phyloP scores from a whole-genome alignment of 176 grass and related monocot species.

The Triticum dicoccoides region DNA sequence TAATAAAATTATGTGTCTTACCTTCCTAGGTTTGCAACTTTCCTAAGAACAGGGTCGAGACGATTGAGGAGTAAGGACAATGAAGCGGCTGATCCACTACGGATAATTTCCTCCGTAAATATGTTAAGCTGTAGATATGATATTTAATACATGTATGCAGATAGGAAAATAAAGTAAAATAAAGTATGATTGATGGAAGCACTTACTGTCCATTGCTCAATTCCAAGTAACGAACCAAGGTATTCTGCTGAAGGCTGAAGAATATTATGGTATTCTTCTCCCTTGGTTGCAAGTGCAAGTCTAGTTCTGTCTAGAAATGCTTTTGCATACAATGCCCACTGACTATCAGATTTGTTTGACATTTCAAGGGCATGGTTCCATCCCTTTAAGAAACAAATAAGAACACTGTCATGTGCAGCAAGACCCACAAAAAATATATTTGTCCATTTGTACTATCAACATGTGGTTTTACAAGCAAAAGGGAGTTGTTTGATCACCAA shows the following conservation, averaged over 20 bases:
- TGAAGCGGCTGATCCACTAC: constrained; percentile 83
- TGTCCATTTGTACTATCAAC: not conserved
- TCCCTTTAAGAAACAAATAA: constrained; percentile 53
- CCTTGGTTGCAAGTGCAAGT: constrained; percentile 88
- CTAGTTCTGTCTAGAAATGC: constrained; percentile 94
- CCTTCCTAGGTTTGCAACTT: constrained; percentile 85
- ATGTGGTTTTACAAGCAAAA: not conserved
- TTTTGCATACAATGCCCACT: constrained; percentile 94
- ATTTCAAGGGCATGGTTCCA: constrained; percentile 86
- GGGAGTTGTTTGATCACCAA: not conserved
- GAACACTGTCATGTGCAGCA: not conserved
- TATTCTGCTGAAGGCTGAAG: constrained; percentile 92
- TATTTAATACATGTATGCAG: constrained; percentile 13
- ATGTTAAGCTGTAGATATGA: constrained; percentile 53
- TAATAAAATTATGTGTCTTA: constrained; percentile 4
- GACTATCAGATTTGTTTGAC: constrained; percentile 60
- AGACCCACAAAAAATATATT: not conserved
- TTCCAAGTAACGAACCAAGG: constrained; percentile 77
- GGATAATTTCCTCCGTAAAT: constrained; percentile 98
- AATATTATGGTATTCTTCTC: constrained; percentile 74
- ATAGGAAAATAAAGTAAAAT: constrained; percentile 14
- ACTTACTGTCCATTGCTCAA: constrained; percentile 84
- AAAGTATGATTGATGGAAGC: constrained; percentile 20
- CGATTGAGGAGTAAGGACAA: constrained; percentile 84
- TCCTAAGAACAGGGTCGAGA: constrained; percentile 90